Evolutionary conservation across 257 asterid species (phyloP), one percentile per base, ranked within the genome.

Genomic region (Nicotiana noctiflora): DNA sequence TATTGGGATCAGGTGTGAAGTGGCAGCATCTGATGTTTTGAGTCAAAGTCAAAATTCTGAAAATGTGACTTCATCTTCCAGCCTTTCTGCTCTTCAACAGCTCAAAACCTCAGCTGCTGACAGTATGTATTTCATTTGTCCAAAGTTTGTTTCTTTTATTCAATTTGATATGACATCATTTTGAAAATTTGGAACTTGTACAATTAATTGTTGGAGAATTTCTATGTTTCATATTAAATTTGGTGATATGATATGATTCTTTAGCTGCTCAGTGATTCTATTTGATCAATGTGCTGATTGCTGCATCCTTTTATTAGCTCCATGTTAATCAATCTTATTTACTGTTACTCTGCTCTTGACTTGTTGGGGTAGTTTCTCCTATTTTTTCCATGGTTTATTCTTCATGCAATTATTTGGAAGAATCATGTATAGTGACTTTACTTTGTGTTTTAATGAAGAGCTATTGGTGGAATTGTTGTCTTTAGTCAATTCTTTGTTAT

Each of bases 51-150:
- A 92, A 64, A 88, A 82, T 6, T 44, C 59, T 6, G 77, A 57
- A 15, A 84, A 81, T 88, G 83, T 90, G 61, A 86, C 93, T 70
- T 83, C 89, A 4, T 87, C 94, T 83, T 90, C 98, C 63, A 95
- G 98, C 86, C 90, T 93, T 79, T 90, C 97, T 15, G 98, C 98
- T 84, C 92, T 93, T 14, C 91, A 93, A 51, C 97, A 87, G 86
- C 98, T 93, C 86, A 93, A 92, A 88, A 82, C 93, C 31, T 90
- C 96, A 10, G 97, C 92, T 68, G 92, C 92, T 87, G 97, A 93
- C 87, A 87, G 98, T 93, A 90, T 46, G 91, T 66, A 12, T 25
- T 57, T 34, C 1, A 15, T 55, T 68, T 19, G 8, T 55, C 6
- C 1, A 1, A 40, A 10, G 12, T 40, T 4, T 37, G 0, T 32